Percentiles rank a stretch among this genome's conserved stretches.
Conservation (phyloP, 257 asterid species). For the Jaltomata sinuosa region DNA sequence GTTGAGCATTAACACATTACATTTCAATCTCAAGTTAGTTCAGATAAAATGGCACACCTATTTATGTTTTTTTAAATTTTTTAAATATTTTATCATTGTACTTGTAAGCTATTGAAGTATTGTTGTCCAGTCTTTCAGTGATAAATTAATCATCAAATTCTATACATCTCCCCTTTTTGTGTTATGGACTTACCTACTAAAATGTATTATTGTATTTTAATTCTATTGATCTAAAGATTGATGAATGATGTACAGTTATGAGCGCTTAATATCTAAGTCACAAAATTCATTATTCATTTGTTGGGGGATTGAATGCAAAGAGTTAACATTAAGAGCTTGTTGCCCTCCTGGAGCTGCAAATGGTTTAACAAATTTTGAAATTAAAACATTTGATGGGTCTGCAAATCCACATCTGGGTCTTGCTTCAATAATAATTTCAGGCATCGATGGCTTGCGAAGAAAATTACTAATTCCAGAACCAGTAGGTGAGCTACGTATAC, state of each 20-base stretch:
- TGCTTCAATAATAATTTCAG: constrained; percentile 70
- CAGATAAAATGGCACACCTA: background rate
- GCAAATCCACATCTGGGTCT: constrained; percentile 83
- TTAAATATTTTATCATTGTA: background rate
- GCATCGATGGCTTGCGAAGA: constrained; percentile 64
- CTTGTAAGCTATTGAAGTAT: background rate
- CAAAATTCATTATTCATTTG: constrained; percentile 92
- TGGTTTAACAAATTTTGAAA: constrained; percentile 81
- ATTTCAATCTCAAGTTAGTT: background rate
- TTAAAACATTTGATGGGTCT: constrained; percentile 75
- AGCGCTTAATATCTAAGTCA: constrained; percentile 79
- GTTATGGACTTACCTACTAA: background rate
- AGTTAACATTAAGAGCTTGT: constrained; percentile 73
- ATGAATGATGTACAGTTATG: constrained; percentile 41
- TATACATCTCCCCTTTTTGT: background rate
- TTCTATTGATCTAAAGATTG: background rate
- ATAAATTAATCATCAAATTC: background rate
- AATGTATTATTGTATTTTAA: too few relatives aligned
- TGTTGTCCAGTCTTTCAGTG: background rate
- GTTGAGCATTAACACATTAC: background rate
- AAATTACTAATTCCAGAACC: constrained; percentile 56
- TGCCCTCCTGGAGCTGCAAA: constrained; percentile 59
- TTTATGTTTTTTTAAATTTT: background rate
- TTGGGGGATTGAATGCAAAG: constrained; percentile 85
- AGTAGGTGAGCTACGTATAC: constrained; percentile 38